Percentiles rank a stretch among this genome's conserved stretches.
These are phyloP conservation scores for Schizophyllum commune DNA, from an alignment of 1,284 basidiomycete genomes.

Conservation along the genomic window DNA sequence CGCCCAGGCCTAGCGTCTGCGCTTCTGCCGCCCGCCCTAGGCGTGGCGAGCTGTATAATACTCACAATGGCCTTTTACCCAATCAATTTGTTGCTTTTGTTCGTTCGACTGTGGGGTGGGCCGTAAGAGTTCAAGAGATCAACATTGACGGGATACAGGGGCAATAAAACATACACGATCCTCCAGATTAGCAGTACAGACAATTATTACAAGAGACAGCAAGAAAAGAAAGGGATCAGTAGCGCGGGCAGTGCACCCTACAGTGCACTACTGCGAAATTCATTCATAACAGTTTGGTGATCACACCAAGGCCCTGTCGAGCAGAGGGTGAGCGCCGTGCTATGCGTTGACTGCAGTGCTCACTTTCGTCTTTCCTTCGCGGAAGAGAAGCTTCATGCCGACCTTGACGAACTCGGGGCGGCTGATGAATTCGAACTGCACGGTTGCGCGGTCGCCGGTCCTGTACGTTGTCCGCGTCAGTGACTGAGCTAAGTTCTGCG, in stretches of 20 bases:
- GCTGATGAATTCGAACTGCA: conserved; percentile 86
- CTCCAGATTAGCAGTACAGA: background rate
- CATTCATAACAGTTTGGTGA: background rate
- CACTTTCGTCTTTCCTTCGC: conserved; percentile 89
- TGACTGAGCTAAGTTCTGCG: no score
- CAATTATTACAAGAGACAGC: background rate
- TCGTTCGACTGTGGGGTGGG: no score
- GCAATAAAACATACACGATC: background rate
- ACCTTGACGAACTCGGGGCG: conserved; percentile 88
- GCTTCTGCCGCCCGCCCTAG: background rate
- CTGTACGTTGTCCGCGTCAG: conserved; percentile 8
- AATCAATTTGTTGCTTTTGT: background rate
- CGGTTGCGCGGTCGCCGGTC: conserved; percentile 85
- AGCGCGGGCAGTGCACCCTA: no score
- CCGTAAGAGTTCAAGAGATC: no score
- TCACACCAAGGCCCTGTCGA: background rate
- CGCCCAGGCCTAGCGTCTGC: background rate
- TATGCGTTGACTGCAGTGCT: background rate
- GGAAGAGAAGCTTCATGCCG: conserved; percentile 86
- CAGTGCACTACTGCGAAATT: background rate
- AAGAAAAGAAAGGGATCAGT: no score
- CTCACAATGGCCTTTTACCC: background rate
- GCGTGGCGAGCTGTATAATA: background rate
- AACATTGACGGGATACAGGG: background rate
- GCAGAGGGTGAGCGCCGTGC: background rate